These are phyloP conservation scores for Myxozyma kluyveri DNA, from an alignment of 805 yeast species.

Conservation along the genomic window DNA sequence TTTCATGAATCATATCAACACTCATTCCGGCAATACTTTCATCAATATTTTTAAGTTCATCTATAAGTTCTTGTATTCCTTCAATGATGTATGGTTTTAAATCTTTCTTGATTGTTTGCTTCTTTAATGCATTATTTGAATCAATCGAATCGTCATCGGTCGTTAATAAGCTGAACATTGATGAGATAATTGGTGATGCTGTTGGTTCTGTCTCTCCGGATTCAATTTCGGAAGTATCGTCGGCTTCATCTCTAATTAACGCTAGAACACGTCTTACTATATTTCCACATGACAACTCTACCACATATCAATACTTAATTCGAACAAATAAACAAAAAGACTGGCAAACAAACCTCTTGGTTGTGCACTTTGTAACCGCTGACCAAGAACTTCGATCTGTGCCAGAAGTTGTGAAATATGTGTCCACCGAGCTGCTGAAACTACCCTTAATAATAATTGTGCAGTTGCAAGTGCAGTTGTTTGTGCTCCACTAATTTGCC, in stretches of 20 bases:
- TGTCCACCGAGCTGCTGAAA: slow-evolving; percentile 86
- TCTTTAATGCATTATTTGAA: slow-evolving; percentile 40
- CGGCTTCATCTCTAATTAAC: slow-evolving; percentile 80
- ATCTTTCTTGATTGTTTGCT: slow-evolving; percentile 48
- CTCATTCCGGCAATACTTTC: slow-evolving; percentile 91
- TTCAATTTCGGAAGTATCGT: slow-evolving; percentile 42
- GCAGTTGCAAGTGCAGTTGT: slow-evolving; percentile 83
- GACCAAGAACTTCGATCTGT: slow-evolving; percentile 73
- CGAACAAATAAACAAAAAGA: not conserved
- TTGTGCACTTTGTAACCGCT: slow-evolving; percentile 65
- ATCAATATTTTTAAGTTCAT: slow-evolving; percentile 83
- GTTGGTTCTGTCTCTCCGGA: slow-evolving; percentile 16
- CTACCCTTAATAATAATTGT: slow-evolving; percentile 79
- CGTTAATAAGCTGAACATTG: slow-evolving; percentile 77
- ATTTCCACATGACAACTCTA: slow-evolving; percentile 82
- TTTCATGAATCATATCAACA: slow-evolving; percentile 89
- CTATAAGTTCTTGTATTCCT: slow-evolving; percentile 87
- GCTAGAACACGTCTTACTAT: slow-evolving; percentile 86
- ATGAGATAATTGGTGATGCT: slow-evolving; percentile 61
- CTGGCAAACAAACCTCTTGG: slow-evolving; percentile 49
- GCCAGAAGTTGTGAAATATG: slow-evolving; percentile 67
- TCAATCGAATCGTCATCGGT: slow-evolving; percentile 35
- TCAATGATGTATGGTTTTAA: slow-evolving; percentile 83
- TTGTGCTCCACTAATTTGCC: slow-evolving; percentile 78
- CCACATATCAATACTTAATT: not conserved